Percentiles rank a stretch among this genome's conserved stretches.
Conservation (phyloP, 768 basidiomycete species). For the Hortiboletus flavorubellus region DNA sequence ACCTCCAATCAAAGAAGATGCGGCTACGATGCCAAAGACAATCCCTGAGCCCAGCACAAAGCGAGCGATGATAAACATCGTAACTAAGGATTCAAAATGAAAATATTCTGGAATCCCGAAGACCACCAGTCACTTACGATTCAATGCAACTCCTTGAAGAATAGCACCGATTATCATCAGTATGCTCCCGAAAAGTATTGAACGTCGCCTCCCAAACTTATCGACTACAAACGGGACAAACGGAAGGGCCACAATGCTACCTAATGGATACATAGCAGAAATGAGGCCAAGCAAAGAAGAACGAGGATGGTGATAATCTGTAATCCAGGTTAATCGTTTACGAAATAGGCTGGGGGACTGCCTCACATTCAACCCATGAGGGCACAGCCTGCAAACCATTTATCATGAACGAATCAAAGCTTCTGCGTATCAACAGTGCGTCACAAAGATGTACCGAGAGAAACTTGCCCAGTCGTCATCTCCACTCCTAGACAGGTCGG, state of each 20-base stretch:
- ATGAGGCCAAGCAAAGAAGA: no score
- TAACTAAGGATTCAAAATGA: background rate
- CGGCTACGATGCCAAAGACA: no score
- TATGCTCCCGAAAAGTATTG: background rate
- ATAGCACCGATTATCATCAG: background rate
- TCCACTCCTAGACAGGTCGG: constrained; percentile 31
- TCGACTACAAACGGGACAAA: constrained; percentile 17
- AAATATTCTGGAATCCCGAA: background rate
- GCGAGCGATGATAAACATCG: background rate
- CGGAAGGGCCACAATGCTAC: constrained; percentile 52
- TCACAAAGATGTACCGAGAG: background rate
- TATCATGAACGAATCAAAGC: constrained; percentile 49
- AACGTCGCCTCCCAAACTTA: background rate
- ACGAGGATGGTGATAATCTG: no score
- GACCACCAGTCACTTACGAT: background rate
- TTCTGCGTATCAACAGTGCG: background rate
- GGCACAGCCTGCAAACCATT: constrained; percentile 59
- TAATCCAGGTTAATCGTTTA: no score
- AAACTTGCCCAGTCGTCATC: constrained; percentile 3
- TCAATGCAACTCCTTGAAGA: background rate
- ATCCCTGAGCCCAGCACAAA: constrained; percentile 1
- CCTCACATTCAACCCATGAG: constrained; percentile 52
- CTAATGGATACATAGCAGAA: constrained; percentile 37
- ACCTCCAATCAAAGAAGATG: no score
- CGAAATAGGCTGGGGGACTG: no score